Percentiles rank a stretch among this genome's conserved stretches.
These are phyloP conservation scores for Taphrina pruni DNA, from an alignment of 1,139 yeast species.

Conservation along the genomic window DNA sequence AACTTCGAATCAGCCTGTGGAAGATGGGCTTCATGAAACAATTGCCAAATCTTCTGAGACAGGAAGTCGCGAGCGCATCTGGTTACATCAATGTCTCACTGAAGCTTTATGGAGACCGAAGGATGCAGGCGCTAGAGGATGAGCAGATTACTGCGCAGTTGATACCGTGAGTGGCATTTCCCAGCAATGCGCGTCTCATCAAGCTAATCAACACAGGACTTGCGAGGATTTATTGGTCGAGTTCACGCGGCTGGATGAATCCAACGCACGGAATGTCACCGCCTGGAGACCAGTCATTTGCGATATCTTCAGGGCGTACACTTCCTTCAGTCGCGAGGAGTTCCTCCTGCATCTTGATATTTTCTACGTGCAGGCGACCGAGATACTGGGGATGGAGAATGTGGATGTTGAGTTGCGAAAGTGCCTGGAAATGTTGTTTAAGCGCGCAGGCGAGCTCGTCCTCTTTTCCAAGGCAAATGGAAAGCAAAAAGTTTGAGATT, in stretches of 20 bases:
- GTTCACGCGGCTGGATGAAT: conserved; percentile 70
- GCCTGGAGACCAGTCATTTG: conserved; percentile 93
- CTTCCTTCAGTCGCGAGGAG: conserved; percentile 75
- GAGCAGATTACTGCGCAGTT: conserved; percentile 60
- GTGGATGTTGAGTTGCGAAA: conserved; percentile 71
- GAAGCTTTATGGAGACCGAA: conserved; percentile 73
- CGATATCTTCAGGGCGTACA: conserved; percentile 81
- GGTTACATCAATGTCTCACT: conserved; percentile 82
- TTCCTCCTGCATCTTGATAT: conserved; percentile 67
- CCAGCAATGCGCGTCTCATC: no score
- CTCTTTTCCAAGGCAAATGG: conserved; percentile 44
- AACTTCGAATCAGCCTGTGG: conserved; percentile 82
- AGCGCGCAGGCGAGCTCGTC: conserved; percentile 46
- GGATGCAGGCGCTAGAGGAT: conserved; percentile 54
- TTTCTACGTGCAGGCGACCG: conserved; percentile 71
- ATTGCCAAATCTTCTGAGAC: conserved; percentile 86
- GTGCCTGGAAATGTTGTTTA: conserved; percentile 56
- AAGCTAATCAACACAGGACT: conserved; percentile 49
- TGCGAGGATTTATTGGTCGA: conserved; percentile 73
- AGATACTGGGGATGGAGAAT: conserved; percentile 66
- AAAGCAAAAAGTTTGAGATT: conserved; percentile 19
- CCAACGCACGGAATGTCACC: conserved; percentile 75
- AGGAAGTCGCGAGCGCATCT: conserved; percentile 89
- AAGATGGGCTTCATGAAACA: conserved; percentile 85
- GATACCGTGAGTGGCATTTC: conserved; percentile 56